Evolutionary conservation across 257 asterid genomes (phyloP).

Genomic region (Solanum acaule): DNA sequence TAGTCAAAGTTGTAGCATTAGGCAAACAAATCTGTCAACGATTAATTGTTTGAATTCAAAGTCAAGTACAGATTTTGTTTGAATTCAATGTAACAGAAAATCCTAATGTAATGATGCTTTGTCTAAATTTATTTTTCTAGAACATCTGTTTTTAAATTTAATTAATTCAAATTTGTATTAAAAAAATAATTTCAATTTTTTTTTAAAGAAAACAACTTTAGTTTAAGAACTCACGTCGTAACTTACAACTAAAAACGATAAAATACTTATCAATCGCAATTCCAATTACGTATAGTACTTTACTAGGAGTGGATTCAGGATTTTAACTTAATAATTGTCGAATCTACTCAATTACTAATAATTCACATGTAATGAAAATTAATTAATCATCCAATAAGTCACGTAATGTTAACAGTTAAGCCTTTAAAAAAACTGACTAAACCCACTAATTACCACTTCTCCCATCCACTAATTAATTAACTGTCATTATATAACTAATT

Average conservation of each 20-base stretch:
- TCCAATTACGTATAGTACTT: neutral
- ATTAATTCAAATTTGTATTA: neutral
- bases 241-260: neutral
- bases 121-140: neutral
- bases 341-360: neutral
- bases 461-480: neutral
- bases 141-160: neutral
- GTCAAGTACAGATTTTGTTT: neutral
- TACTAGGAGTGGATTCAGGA: accelerated
- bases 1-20: neutral
- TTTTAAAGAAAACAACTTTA: neutral
- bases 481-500: neutral
- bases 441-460: conserved; percentile 8
- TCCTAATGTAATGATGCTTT: neutral
- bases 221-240: neutral
- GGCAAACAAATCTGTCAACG: neutral
- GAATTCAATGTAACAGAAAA: neutral
- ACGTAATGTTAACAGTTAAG: neutral
- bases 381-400: neutral
- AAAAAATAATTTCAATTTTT: too few relatives aligned
- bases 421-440: neutral
- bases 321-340: neutral
- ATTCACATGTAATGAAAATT: neutral
- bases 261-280: neutral
- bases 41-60: neutral